phyloP scores from a whole-genome alignment of 768 basidiomycete genomes.

The Hericium erinaceus region DNA sequence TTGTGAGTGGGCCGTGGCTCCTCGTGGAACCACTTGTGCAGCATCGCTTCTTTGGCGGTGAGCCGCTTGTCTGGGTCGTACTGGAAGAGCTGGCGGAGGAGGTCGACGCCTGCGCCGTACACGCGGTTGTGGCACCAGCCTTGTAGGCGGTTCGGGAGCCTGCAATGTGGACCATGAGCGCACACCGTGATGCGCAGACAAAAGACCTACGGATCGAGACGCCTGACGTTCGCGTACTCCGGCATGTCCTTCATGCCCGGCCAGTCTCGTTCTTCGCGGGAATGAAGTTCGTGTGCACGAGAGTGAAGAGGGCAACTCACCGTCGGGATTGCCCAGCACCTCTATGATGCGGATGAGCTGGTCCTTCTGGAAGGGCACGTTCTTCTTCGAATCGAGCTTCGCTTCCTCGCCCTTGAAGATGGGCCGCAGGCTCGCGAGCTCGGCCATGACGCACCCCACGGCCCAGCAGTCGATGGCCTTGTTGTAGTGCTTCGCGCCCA shows the following conservation, averaged over 20 bases:
- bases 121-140: conserved; percentile 72
- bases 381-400: conserved; percentile 94
- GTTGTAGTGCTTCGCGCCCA: conserved; percentile 97
- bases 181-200: neutral
- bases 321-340: conserved; percentile 80
- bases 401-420: conserved; percentile 99
- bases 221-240: conserved; percentile 77
- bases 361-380: conserved; percentile 93
- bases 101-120: conserved; percentile 62
- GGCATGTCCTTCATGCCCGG: conserved; percentile 78
- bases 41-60: conserved; percentile 72
- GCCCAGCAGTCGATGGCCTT: conserved; percentile 97
- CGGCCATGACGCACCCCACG: conserved; percentile 95
- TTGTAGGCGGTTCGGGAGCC: conserved; percentile 50
- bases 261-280: conserved; percentile 72
- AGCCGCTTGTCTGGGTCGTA: conserved; percentile 88
- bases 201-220: conserved; percentile 53
- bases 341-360: conserved; percentile 96
- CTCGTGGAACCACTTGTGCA: conserved; percentile 88
- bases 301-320: conserved; percentile 32
- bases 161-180: conserved; percentile 12
- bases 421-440: conserved; percentile 84
- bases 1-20: conserved; percentile 81
- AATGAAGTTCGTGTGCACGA: neutral
- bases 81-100: conserved; percentile 77